Base-by-base conservation (phyloP, 129 eudicot genomes). In the Helichrysum umbraculigerum region DNA sequence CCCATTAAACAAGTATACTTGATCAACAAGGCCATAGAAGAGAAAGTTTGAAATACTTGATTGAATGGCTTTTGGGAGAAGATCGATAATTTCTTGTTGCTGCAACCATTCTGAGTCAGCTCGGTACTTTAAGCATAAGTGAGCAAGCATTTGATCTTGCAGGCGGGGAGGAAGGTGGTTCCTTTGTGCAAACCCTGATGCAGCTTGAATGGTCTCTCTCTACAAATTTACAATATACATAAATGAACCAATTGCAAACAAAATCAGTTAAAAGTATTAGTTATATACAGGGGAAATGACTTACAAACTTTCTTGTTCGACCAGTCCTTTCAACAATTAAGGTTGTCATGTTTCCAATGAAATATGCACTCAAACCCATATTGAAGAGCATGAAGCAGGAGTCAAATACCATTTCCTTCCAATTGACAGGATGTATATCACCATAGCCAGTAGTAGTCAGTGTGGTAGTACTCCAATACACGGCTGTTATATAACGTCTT, bases 341-440 rank as follows among this genome's bases (percentile, higher is more conserved):
- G 79, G 87, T 87, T 68, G 96, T 90, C 96, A 90, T 90, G 87
- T 90, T 90, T 69, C 96, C 96, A 73, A 90, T 86, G 56, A 90
- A 64, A 76, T 90, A 90, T 9, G 93, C 83, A 4, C 80, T 75
- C 76, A 90, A 81, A 8, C 86, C 91, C 57, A 87, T 87, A 85
- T 90, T 85, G 76, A 87, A 87, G 22, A 87, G 73, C 92, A 87
- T 87, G 78, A 77, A 87, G 68, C 78, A 76, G 12, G 78, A 82
- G 60, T 10, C 72, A 66, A 90, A 90, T 8, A 86, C 19, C 89
- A 81, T 90, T 78, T 90, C 96, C 70, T 66, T 71, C 76, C 76
- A 71, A 78, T 84, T 84, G 2, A 86, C 92, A 15, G 96, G 81
- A 75, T 90, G 96, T 30, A 87, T 70, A 82, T 90, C 96, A 66